These are phyloP conservation scores for Gaertneriomyces semiglobifer DNA, from an alignment of 192 early-diverging fungal genomes.

Conservation along the genomic window DNA sequence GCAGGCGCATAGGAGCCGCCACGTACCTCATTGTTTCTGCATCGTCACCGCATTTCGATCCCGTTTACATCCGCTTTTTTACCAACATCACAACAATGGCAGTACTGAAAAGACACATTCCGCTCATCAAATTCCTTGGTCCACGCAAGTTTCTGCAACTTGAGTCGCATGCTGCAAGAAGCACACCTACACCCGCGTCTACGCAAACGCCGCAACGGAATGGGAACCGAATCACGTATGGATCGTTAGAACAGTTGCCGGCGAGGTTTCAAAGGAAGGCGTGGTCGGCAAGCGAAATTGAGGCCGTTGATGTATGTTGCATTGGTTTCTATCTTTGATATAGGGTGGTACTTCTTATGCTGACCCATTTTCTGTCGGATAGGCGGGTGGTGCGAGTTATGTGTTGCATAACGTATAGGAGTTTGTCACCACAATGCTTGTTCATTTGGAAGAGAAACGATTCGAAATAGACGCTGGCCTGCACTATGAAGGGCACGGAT, in stretches of 20 bases:
- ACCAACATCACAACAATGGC: background rate
- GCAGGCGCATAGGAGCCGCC: too few species aligned
- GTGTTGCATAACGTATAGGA: background rate
- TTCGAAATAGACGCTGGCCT: too few species aligned
- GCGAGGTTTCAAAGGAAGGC: background rate
- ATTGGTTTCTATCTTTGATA: background rate
- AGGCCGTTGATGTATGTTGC: conserved; percentile 2
- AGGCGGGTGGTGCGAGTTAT: conserved; percentile 1
- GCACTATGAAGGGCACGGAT: too few species aligned
- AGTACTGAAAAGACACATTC: background rate
- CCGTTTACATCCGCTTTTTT: too few species aligned
- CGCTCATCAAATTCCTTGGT: conserved; percentile 12
- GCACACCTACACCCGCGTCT: background rate
- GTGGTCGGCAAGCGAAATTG: background rate
- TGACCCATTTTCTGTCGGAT: background rate
- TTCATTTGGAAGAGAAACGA: too few species aligned
- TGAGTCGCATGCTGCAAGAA: background rate
- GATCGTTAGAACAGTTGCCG: background rate
- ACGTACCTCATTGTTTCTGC: too few species aligned
- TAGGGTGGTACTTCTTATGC: background rate
- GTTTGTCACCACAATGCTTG: background rate
- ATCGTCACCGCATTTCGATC: too few species aligned
- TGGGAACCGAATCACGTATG: background rate
- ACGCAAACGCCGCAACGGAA: background rate
- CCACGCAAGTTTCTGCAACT: conserved; percentile 1